phyloP scores from a whole-genome alignment of 2,329 filamentous ascomycete genomes.

The Aspergillus carbonarius region DNA sequence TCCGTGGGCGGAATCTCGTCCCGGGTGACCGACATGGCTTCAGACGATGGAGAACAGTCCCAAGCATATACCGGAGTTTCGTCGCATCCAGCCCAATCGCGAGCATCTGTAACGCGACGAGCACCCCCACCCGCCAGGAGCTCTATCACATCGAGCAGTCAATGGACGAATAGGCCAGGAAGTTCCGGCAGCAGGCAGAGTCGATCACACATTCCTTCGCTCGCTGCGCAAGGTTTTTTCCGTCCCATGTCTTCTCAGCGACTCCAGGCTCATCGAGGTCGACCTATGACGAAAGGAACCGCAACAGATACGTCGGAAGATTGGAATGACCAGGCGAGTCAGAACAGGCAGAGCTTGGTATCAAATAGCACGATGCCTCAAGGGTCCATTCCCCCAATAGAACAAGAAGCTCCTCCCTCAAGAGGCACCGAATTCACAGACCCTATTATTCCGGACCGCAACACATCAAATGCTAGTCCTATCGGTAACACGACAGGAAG shows the following conservation, averaged over 20 bases:
- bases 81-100: slow-evolving; percentile 55
- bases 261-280: slow-evolving; percentile 80
- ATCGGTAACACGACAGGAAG: slow-evolving; percentile 58
- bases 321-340: slow-evolving; percentile 46
- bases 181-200: slow-evolving; percentile 66
- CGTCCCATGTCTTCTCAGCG: slow-evolving; percentile 95
- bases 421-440: slow-evolving; percentile 80
- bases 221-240: slow-evolving; percentile 90
- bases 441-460: slow-evolving; percentile 66
- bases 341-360: slow-evolving; percentile 60
- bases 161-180: slow-evolving; percentile 52
- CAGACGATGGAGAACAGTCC: slow-evolving; percentile 52
- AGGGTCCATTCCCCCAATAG: slow-evolving; percentile 36
- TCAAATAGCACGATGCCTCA: slow-evolving; percentile 51
- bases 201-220: slow-evolving; percentile 82
- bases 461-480: slow-evolving; percentile 73
- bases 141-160: slow-evolving; percentile 43
- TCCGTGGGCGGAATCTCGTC: slow-evolving; percentile 60
- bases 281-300: slow-evolving; percentile 41
- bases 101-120: slow-evolving; percentile 58
- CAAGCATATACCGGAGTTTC: slow-evolving; percentile 46
- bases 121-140: slow-evolving; percentile 44
- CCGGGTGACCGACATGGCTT: slow-evolving; percentile 64
- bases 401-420: slow-evolving; percentile 64
- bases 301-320: slow-evolving; percentile 41